phyloP scores from a whole-genome alignment of 345 rosid genomes.

The Lepidium didymum region DNA sequence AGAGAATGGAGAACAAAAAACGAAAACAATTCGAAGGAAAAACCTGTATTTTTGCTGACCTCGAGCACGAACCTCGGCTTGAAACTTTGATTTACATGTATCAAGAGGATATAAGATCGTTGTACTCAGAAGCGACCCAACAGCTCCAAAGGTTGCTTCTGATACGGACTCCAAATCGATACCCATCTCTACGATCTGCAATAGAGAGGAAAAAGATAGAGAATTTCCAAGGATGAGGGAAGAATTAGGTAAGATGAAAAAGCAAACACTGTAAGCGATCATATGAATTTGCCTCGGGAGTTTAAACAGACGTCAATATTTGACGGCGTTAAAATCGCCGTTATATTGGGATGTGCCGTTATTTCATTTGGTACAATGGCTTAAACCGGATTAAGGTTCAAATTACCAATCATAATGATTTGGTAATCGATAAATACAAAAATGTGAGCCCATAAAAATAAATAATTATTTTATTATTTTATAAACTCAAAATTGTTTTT shows the following conservation, averaged over 20 bases:
- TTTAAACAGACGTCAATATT: neutral
- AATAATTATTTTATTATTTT: no score
- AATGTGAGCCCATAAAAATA: no score
- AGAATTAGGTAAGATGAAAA: neutral
- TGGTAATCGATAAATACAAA: no score
- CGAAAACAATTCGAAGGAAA: neutral
- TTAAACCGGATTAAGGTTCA: no score
- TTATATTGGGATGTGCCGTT: neutral
- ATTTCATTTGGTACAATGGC: no score
- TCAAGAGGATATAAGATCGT: slow-evolving; percentile 81
- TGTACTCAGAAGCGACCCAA: slow-evolving; percentile 69
- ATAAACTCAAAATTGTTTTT: no score
- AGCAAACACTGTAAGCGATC: neutral
- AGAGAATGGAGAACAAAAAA: neutral
- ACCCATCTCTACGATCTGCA: slow-evolving; percentile 28
- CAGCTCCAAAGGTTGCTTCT: slow-evolving; percentile 80
- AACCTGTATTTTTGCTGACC: slow-evolving; percentile 64
- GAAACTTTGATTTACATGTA: slow-evolving; percentile 79
- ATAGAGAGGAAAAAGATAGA: neutral
- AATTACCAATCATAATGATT: no score
- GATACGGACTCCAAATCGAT: slow-evolving; percentile 58
- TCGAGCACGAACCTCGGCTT: slow-evolving; percentile 63
- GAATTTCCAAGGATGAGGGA: neutral
- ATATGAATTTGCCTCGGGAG: neutral
- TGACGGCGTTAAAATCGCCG: slow-evolving; percentile 3